Percentiles rank a stretch among this genome's conserved stretches.
Evolutionary conservation across 176 grass and related monocot genomes (phyloP).

Genomic region (Rhipidocladum racemiflorum): DNA sequence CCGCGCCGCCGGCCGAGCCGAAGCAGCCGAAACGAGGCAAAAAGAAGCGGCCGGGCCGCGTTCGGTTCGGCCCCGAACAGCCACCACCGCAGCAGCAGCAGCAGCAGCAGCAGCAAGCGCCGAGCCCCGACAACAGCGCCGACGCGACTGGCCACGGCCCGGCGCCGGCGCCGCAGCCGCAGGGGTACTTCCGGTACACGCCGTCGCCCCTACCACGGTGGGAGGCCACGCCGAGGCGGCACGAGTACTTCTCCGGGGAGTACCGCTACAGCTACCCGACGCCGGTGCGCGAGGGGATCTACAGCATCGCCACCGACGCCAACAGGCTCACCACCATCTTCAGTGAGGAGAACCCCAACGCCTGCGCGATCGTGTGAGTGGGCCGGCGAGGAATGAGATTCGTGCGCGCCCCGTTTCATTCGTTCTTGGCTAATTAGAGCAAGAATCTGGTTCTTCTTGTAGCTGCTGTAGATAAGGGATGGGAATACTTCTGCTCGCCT

Average conservation of each 20-base stretch:
- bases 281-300: slow-evolving; percentile 92
- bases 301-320: slow-evolving; percentile 85
- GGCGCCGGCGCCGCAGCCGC: background rate
- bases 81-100: background rate
- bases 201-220: slow-evolving; percentile 80
- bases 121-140: background rate
- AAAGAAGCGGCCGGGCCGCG: slow-evolving; percentile 32
- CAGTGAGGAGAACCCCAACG: slow-evolving; percentile 99
- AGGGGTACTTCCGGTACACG: slow-evolving; percentile 54
- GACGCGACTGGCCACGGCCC: background rate
- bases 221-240: slow-evolving; percentile 61
- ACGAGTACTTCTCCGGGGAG: slow-evolving; percentile 90
- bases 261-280: slow-evolving; percentile 88
- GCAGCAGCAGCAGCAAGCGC: background rate
- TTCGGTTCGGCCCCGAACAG: slow-evolving; percentile 42
- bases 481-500: slow-evolving; percentile 10
- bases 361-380: slow-evolving; percentile 72
- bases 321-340: slow-evolving; percentile 93
- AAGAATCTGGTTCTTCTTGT: slow-evolving; percentile 53
- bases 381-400: slow-evolving; percentile 14
- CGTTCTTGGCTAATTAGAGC: slow-evolving; percentile 18
- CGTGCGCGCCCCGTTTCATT: background rate
- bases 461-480: slow-evolving; percentile 27
- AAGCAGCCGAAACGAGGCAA: slow-evolving; percentile 44
- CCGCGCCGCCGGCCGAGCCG: background rate